Evolutionary conservation across 768 basidiomycete genomes (phyloP).

Genomic region (Tricholoma sp.): DNA sequence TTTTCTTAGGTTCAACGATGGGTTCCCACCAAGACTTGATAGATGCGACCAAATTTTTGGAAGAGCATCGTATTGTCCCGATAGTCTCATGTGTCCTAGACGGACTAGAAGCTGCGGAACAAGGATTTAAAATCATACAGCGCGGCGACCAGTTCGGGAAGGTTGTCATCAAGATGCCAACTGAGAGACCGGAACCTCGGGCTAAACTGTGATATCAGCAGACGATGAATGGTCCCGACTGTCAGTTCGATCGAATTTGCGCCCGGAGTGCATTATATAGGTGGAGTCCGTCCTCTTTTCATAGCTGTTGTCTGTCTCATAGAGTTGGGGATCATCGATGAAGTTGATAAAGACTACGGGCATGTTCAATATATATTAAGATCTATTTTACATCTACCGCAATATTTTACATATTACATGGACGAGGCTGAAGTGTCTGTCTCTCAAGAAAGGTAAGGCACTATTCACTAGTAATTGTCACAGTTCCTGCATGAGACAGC

Average conservation of each 20-base stretch:
- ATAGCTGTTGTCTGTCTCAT: too few relatives aligned
- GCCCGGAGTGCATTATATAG: too few relatives aligned
- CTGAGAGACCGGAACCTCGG: neutral
- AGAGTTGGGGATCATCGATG: too few relatives aligned
- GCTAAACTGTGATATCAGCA: neutral
- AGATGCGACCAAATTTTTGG: conserved; percentile 67
- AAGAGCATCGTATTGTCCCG: conserved; percentile 61
- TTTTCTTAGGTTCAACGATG: conserved; percentile 71
- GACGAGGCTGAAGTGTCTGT: too few relatives aligned
- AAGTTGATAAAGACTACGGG: too few relatives aligned
- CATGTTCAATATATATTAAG: too few relatives aligned
- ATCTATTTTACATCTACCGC: too few relatives aligned
- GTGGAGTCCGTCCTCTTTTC: too few relatives aligned
- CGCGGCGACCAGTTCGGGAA: conserved; percentile 74
- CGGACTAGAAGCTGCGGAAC: conserved; percentile 56
- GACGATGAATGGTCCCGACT: neutral
- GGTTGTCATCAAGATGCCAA: conserved; percentile 52
- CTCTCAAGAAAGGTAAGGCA: too few relatives aligned
- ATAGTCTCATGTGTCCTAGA: conserved; percentile 66
- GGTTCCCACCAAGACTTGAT: conserved; percentile 72
- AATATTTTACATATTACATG: too few relatives aligned
- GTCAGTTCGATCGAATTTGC: neutral
- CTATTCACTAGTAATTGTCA: too few relatives aligned
- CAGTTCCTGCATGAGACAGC: too few relatives aligned
- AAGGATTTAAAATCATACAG: conserved; percentile 67